These are phyloP conservation scores for Ophiostoma sp. DNA, from an alignment of 2,329 filamentous ascomycete genomes.

Conservation along the genomic window DNA sequence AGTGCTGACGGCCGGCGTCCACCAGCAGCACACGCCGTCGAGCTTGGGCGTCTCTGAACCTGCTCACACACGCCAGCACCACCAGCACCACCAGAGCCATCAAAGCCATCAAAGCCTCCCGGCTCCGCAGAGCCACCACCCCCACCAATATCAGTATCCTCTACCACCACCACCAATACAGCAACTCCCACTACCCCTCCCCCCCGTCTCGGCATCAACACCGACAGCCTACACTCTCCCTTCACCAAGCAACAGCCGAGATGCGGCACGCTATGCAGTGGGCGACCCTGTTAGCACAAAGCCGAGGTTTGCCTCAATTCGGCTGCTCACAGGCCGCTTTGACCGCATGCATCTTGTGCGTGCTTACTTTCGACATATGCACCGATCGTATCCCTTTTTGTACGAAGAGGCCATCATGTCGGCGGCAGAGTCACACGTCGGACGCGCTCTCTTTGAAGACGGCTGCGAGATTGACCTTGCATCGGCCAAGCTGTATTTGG, in stretches of 20 bases:
- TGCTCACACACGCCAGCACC: neutral
- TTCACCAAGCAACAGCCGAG: conserved; percentile 15
- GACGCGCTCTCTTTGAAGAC: neutral
- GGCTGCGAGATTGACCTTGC: neutral
- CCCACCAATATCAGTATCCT: neutral
- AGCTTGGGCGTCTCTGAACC: neutral
- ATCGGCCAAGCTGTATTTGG: neutral
- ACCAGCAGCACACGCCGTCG: neutral
- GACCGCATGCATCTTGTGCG: conserved; percentile 34
- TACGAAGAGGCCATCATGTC: conserved; percentile 36
- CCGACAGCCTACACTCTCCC: conserved; percentile 15
- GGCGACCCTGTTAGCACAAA: conserved; percentile 12
- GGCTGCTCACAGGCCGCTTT: conserved; percentile 15
- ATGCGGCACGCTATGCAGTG: conserved; percentile 15
- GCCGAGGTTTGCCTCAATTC: conserved; percentile 15
- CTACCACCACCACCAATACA: neutral
- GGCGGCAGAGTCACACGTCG: conserved; percentile 24
- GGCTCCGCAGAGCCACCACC: neutral
- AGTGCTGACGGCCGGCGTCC: neutral
- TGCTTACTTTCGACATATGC: conserved; percentile 44
- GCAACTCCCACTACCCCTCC: neutral
- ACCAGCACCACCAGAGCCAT: neutral
- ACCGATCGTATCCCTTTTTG: conserved; percentile 44
- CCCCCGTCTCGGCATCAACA: conserved; percentile 1
- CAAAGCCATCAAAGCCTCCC: neutral